phyloP scores from a whole-genome alignment of 805 yeast species.

The Lipomyces yamanashiensis region DNA sequence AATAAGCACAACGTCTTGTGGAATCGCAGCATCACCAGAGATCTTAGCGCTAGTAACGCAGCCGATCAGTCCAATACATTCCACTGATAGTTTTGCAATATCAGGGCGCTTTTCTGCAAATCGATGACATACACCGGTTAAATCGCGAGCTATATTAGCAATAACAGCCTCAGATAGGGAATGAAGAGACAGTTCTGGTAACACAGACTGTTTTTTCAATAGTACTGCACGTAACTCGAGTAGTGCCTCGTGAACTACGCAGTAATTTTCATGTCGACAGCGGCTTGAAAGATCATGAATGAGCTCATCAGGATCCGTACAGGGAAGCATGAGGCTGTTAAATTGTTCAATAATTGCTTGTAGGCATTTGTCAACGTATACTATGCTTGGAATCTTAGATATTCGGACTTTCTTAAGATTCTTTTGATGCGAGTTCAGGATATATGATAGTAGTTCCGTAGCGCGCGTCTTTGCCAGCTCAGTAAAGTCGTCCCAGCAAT shows the following conservation, averaged over 20 bases:
- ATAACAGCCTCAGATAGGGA: slow-evolving; percentile 14
- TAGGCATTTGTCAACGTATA: slow-evolving; percentile 24
- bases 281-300: slow-evolving; percentile 54
- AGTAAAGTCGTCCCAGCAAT: slow-evolving; percentile 63
- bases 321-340: not conserved
- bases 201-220: not conserved
- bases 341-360: slow-evolving; percentile 6
- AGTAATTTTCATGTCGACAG: slow-evolving; percentile 64
- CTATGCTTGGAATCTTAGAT: slow-evolving; percentile 40
- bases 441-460: slow-evolving; percentile 51
- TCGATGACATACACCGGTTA: slow-evolving; percentile 40
- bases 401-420: slow-evolving; percentile 30
- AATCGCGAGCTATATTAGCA: slow-evolving; percentile 37
- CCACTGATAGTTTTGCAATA: slow-evolving; percentile 65
- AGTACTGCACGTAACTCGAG: slow-evolving; percentile 30
- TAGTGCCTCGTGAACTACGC: slow-evolving; percentile 67
- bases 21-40: slow-evolving; percentile 52
- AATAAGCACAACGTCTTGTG: slow-evolving; percentile 55
- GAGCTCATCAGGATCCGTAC: slow-evolving; percentile 6
- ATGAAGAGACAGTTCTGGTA: not conserved
- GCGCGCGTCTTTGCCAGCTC: slow-evolving; percentile 57
- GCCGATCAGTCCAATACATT: slow-evolving; percentile 77
- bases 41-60: slow-evolving; percentile 65
- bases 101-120: slow-evolving; percentile 40
- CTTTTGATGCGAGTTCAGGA: not conserved